Evolutionary conservation across 2,329 filamentous ascomycete species (phyloP), one percentile per base, ranked within the genome.

Genomic region (Microcera coccophila): DNA sequence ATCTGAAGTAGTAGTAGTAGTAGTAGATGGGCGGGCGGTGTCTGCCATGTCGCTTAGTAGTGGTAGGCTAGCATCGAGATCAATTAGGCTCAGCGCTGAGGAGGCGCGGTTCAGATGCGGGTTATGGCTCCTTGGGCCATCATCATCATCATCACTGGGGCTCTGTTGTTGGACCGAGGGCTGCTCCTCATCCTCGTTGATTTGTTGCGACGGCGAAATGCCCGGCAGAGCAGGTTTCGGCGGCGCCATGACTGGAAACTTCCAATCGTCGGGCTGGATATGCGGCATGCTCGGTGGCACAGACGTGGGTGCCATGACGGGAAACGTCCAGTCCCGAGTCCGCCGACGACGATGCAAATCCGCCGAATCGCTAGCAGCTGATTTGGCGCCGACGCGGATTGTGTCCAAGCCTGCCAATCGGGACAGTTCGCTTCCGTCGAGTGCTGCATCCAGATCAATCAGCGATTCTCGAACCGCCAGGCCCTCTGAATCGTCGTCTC

Each of bases 361-460:
- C 4, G 72, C 75, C 5, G 77, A 76, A 51, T 84, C 80, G 49
- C 77, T 81, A 17, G 77, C 60, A 5, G 79, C 74, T 5, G 76
- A 69, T 38, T 72, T 69, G 15, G 71, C 68, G 5, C 64, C 69
- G n/a, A 73, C 70, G 47, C 67, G 74, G 49, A 84, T 78, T 4
- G 80, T 84, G 41, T 76, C 74, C 70, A 83, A 70, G 51, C 83
- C 79, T 28, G 74, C 73, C 48, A 82, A 83, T 40, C 70, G 73
- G 1, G 79, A 78, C 1, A 80, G 65, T 3, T 77, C 75, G 28
- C 68, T 73, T 2, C 76, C 77, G 33, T 74, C 69, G 5, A 84
- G 65, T 15, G 79, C 82, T 2, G 72, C 76, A 48, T 83, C 81
- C 8, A 84, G 70, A 52, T 84, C 81, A 43, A 84, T 85, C 15